Percentiles rank a stretch among this genome's conserved stretches.
Evolutionary conservation across 345 rosid species (phyloP).

Genomic region (Rhodamnia argentea): DNA sequence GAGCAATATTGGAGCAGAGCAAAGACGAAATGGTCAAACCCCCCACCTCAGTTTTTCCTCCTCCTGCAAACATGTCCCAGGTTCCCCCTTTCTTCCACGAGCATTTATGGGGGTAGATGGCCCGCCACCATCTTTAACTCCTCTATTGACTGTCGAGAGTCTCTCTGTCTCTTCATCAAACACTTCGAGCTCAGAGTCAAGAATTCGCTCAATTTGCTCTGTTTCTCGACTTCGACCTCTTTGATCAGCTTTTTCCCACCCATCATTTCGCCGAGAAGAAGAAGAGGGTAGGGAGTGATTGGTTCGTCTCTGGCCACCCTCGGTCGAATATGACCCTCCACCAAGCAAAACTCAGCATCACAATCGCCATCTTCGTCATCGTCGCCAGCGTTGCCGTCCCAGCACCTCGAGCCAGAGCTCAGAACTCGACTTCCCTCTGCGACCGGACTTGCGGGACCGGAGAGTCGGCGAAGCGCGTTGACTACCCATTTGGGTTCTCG

Average conservation of each 20-base stretch:
- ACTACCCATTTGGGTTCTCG: constrained; percentile 82
- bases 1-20: background rate
- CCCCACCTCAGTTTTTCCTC: background rate
- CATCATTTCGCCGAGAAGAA: background rate
- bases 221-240: background rate
- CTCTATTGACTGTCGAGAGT: background rate
- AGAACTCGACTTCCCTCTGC: constrained; percentile 6
- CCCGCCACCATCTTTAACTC: constrained; percentile 19
- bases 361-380: background rate
- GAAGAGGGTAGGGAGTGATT: background rate
- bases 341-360: background rate
- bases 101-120: constrained; percentile 32
- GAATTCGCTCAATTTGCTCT: background rate
- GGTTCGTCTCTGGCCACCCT: too few species aligned
- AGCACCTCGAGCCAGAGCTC: background rate
- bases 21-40: background rate
- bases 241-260: background rate
- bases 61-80: background rate
- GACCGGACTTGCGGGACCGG: constrained; percentile 19
- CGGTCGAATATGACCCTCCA: background rate
- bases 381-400: background rate
- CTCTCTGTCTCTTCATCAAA: background rate
- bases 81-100: background rate
- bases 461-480: constrained; percentile 5
- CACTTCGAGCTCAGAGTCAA: background rate